Evolutionary conservation across 192 early-diverging fungal genomes (phyloP), one percentile per base, ranked within the genome.

Genomic region (Backusella sp.): DNA sequence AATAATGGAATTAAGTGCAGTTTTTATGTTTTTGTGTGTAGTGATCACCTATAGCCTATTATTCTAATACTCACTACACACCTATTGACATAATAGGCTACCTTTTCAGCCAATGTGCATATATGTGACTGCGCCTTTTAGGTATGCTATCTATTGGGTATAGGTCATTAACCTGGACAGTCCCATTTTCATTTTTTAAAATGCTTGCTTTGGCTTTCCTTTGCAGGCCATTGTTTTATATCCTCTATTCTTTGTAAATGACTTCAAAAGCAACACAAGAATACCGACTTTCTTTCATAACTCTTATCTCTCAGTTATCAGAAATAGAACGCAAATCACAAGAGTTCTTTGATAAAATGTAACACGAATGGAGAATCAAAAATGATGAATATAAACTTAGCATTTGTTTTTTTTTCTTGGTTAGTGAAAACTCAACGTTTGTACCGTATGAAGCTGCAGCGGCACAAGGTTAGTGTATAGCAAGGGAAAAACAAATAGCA

Each of bases 301-400:
- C 76, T 23, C 30, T 81, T 21, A 73, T 81, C 3, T 81, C 80
- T n/a, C 80, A 81, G 39, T 6, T 81, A 12, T 74, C 80, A 19
- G 80, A 74, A 66, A 67, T 81, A 12, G 80, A 81, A 56, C 35
- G 72, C 14, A 74, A 77, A 53, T 76, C 76, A 32, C 52, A 77
- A 21, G 80, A 81, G n/a, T 75, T 81, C 36, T 76, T 81, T 75
- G 73, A 77, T 14, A 81, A 77, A 67, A 81, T 81, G 80, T 81
- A 81, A 56, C 37, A 15, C 15, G 4, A n/a, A 17, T 3, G 12
- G 42, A 14, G 15, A n/a, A n/a, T 6, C 6, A n/a, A 49, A 49
- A 49, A n/a, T n/a, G 46, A 49, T 49, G 46, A 17, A 17, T 17
- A 44, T 2, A 17, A 44, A 6, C 46, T 49, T 49, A n/a, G 6